These are phyloP conservation scores for Rosa lucieae DNA, from an alignment of 306 rosid species.

Conservation along the genomic window DNA sequence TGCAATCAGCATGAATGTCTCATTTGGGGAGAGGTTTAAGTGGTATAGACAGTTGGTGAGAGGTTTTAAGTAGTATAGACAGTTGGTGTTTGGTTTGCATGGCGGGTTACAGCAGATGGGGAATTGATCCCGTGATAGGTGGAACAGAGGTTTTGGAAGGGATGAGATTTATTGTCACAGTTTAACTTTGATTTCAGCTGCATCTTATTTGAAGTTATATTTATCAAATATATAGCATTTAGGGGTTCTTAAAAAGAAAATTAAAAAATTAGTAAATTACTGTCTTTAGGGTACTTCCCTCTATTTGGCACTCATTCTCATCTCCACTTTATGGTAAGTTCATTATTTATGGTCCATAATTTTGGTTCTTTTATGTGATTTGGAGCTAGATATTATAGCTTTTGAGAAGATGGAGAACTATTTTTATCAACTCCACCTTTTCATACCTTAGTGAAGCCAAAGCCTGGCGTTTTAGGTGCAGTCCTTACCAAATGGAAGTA, in stretches of 20 bases:
- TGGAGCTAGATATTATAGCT: neutral
- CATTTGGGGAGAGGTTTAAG: neutral
- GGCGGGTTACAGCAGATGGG: neutral
- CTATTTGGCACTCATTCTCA: neutral
- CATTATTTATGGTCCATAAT: neutral
- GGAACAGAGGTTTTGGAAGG: neutral
- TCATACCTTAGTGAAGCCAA: neutral
- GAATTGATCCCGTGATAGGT: neutral
- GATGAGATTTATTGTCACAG: neutral
- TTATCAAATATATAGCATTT: neutral
- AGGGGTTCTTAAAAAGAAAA: neutral
- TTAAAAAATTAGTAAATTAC: neutral
- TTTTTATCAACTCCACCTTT: neutral
- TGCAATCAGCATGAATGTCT: neutral
- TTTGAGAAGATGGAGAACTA: neutral
- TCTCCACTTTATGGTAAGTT: neutral
- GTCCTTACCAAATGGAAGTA: neutral
- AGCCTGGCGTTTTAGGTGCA: neutral
- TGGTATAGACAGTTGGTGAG: neutral
- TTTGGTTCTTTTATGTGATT: neutral
- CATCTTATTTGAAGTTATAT: neutral
- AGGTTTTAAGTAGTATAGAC: no score
- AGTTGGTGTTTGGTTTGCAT: neutral
- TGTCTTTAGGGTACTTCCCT: neutral
- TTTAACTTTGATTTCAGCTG: neutral